Conservation (phyloP, 2,329 filamentous ascomycete species). For the Claviceps quebecensis region DNA sequence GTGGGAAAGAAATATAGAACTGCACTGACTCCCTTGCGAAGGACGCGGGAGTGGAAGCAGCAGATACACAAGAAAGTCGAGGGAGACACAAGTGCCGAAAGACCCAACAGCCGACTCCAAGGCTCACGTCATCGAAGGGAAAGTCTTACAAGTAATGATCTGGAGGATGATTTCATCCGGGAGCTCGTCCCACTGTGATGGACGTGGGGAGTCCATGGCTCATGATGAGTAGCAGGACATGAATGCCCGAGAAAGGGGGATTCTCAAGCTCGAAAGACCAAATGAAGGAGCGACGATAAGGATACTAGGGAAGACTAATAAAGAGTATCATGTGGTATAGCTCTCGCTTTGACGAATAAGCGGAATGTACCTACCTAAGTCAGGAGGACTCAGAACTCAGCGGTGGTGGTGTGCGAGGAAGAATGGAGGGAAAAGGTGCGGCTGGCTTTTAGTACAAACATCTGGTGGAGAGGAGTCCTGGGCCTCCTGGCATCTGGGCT, state of each 20-base stretch:
- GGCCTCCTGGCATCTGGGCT: no score
- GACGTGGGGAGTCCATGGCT: conserved; percentile 15
- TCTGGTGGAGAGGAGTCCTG: not conserved
- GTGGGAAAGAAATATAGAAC: not conserved
- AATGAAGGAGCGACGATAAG: not conserved
- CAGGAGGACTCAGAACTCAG: no score
- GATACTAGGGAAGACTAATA: no score
- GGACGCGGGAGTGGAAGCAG: not conserved
- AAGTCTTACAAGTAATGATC: conserved; percentile 43
- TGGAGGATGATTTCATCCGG: conserved; percentile 51
- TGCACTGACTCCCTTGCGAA: not conserved
- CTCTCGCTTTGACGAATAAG: not conserved
- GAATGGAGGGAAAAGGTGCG: not conserved
- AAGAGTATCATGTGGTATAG: no score
- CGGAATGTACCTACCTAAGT: not conserved
- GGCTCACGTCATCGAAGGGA: not conserved
- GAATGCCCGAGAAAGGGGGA: not conserved
- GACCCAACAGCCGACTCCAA: not conserved
- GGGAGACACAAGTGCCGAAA: not conserved
- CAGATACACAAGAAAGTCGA: not conserved
- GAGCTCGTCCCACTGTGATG: conserved; percentile 31
- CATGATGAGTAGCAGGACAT: conserved; percentile 8
- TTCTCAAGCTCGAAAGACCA: not conserved
- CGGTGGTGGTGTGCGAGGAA: not conserved
- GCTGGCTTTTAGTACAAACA: not conserved